Conservation (phyloP, 352 stramenopile genomes). For the Globisporangium rhizosaccharum region DNA sequence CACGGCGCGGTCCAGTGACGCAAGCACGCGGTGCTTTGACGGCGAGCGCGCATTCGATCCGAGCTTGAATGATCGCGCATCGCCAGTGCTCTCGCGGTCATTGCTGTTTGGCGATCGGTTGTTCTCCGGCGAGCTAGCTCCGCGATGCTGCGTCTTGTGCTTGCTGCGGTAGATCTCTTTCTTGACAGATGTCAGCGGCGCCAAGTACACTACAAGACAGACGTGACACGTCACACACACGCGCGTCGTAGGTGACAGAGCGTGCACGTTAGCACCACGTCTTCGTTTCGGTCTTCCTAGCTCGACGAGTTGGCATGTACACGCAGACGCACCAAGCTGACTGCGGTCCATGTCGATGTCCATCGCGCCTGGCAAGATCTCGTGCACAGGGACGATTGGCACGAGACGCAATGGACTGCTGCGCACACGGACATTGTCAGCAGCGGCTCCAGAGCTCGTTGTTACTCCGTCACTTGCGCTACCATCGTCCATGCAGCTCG, state of each 20-base stretch:
- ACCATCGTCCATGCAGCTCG: background rate
- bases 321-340: constrained; percentile 23
- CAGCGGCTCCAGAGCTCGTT: no score
- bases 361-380: constrained; percentile 16
- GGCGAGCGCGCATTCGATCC: background rate
- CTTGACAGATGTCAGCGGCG: constrained; percentile 28
- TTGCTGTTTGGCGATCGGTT: constrained; percentile 1
- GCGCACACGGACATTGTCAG: background rate
- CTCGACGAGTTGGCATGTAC: background rate
- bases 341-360: constrained; percentile 22
- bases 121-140: background rate
- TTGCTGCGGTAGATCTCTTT: constrained; percentile 40
- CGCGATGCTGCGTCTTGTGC: constrained; percentile 13
- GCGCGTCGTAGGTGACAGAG: no score
- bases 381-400: constrained; percentile 22
- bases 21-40: constrained; percentile 3
- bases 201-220: constrained; percentile 27
- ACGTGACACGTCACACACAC: background rate
- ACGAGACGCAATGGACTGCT: constrained; percentile 6
- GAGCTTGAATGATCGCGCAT: background rate
- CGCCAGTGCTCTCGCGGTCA: background rate
- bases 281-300: background rate
- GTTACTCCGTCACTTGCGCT: background rate
- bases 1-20: constrained; percentile 1
- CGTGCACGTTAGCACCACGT: no score